These are phyloP conservation scores for Russula earlei DNA, from an alignment of 768 basidiomycete species.

Conservation along the genomic window DNA sequence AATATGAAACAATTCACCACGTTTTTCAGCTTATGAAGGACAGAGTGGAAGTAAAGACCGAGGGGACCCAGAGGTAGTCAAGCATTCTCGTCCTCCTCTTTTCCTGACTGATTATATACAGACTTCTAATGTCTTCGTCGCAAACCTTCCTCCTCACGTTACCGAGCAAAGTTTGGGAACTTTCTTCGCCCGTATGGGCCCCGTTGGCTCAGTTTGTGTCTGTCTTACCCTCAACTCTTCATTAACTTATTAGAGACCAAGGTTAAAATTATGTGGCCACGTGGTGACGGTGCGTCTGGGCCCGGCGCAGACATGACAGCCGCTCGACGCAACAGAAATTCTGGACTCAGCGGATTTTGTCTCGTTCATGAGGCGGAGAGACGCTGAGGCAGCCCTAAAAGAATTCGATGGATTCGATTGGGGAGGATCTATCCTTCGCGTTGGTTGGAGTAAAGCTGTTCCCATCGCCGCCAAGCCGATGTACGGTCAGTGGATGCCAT, in stretches of 20 bases:
- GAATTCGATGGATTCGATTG: constrained; percentile 92
- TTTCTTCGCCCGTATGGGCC: constrained; percentile 86
- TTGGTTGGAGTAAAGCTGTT: constrained; percentile 97
- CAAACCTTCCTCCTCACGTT: constrained; percentile 81
- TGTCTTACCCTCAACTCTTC: not conserved
- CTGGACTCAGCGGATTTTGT: constrained; percentile 93
- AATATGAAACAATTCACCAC: not conserved
- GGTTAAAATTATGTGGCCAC: constrained; percentile 99
- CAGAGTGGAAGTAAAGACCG: constrained; percentile 85
- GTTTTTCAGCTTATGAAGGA: constrained; percentile 64
- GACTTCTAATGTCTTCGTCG: constrained; percentile 95
- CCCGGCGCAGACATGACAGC: constrained; percentile 71
- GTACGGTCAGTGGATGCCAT: constrained; percentile 50
- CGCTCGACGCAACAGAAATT: constrained; percentile 56
- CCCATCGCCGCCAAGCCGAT: constrained; percentile 69
- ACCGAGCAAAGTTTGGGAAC: constrained; percentile 79
- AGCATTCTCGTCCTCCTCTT: not conserved
- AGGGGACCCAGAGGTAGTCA: constrained; percentile 70
- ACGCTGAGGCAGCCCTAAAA: constrained; percentile 81
- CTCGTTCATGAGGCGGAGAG: constrained; percentile 87
- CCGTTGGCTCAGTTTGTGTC: constrained; percentile 75
- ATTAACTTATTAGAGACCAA: constrained; percentile 24
- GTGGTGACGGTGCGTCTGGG: constrained; percentile 57
- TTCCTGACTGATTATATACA: constrained; percentile 26
- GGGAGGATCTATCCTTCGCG: constrained; percentile 80